Percentiles rank a stretch among this genome's conserved stretches.
Evolutionary conservation across 768 basidiomycete species (phyloP).

Genomic region (Glaciozyma antarctica): DNA sequence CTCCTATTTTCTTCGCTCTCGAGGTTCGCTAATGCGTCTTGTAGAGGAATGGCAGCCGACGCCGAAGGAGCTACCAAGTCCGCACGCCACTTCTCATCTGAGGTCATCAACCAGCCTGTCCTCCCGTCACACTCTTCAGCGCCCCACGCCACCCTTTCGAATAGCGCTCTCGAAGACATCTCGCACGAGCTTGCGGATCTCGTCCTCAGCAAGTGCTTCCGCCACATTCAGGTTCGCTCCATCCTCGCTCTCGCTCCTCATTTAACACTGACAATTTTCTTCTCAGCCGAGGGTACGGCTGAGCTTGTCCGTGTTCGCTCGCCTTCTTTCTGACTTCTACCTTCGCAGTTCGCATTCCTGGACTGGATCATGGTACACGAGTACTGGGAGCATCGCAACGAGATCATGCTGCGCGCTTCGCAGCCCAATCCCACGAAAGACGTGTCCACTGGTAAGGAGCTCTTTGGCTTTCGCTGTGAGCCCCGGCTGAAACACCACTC

Average conservation of each 20-base stretch:
- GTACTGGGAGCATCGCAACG: conserved; percentile 10
- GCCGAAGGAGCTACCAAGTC: not conserved
- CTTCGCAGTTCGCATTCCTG: conserved; percentile 5
- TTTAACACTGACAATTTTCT: not conserved
- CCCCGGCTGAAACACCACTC: not conserved
- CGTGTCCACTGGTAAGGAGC: conserved; percentile 2
- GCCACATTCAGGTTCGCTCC: conserved; percentile 10
- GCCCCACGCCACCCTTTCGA: not conserved
- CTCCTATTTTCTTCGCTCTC: not conserved
- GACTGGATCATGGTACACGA: conserved; percentile 19
- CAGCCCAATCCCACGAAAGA: conserved; percentile 2
- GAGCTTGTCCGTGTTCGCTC: too few species aligned
- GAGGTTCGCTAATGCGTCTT: not conserved
- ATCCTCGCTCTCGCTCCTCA: not conserved
- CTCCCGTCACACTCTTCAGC: not conserved
- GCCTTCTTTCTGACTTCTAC: not conserved
- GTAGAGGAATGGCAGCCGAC: conserved; percentile 3
- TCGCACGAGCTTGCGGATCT: conserved; percentile 14
- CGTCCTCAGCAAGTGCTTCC: not conserved
- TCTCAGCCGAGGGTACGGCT: not conserved
- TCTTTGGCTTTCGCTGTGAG: not conserved
- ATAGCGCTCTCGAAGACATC: conserved; percentile 6
- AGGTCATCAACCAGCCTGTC: not conserved
- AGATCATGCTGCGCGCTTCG: conserved; percentile 2
- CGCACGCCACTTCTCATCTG: not conserved